Percentiles rank a stretch among this genome's conserved stretches.
Conservation (phyloP, 2,329 filamentous ascomycete genomes). For the Scorias spongiosa region DNA sequence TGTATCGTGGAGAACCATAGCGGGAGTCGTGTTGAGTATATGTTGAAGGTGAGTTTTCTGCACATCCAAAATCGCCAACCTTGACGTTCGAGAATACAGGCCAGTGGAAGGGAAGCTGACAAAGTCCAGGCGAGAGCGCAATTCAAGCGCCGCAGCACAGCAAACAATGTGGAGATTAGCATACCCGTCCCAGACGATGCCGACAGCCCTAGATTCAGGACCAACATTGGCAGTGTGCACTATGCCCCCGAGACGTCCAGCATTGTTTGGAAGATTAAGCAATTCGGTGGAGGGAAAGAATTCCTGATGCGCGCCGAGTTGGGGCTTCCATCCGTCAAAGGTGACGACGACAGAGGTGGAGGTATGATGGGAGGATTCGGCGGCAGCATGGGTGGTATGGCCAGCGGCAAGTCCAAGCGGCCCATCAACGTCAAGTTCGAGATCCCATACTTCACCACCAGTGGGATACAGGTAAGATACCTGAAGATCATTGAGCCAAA, state of each 20-base stretch:
- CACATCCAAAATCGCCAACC: not conserved
- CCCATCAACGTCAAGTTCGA: constrained; percentile 99
- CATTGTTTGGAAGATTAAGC: constrained; percentile 99
- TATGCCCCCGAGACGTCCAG: constrained; percentile 95
- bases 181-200: constrained; percentile 96
- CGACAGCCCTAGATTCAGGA: constrained; percentile 88
- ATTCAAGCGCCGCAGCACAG: constrained; percentile 93
- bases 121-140: constrained; percentile 62
- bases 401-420: constrained; percentile 85
- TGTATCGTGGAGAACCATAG: constrained; percentile 94
- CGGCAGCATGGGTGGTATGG: constrained; percentile 80
- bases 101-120: not conserved
- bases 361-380: constrained; percentile 97
- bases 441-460: constrained; percentile 99
- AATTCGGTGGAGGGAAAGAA: constrained; percentile 96
- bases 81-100: not conserved
- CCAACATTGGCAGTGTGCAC: constrained; percentile 92
- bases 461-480: constrained; percentile 94
- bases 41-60: constrained; percentile 56
- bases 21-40: constrained; percentile 91
- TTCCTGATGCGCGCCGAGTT: constrained; percentile 97
- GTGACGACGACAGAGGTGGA: constrained; percentile 87
- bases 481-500: constrained; percentile 99
- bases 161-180: constrained; percentile 96
- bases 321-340: constrained; percentile 81